Evolutionary conservation across 805 yeast genomes (phyloP), one percentile per base, ranked within the genome.

Genomic region (Wickerhamiella parazyma): DNA sequence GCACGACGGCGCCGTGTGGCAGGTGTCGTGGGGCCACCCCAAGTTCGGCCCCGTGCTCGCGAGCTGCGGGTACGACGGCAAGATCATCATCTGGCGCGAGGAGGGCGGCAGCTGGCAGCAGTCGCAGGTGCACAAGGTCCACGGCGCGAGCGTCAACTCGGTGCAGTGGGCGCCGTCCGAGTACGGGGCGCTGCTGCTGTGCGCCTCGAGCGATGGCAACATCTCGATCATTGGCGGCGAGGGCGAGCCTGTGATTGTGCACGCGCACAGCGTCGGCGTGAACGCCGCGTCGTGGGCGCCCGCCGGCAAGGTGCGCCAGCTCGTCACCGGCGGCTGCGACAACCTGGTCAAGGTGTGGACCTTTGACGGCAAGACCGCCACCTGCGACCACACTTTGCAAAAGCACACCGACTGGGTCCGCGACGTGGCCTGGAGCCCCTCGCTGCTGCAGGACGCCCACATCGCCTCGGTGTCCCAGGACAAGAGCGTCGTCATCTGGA

Each of bases 1-100:
- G 28, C 98, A 91, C 62, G 95, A 86, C 49, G 98, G 97, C 26
- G 97, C 98, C 10, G 96, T 91, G 38, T 91, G 98, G 98, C 95
- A 89, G 65, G 94, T 86, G 17, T 76, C 84, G 44, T 91, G 98
- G 98, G 97, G 97, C 2, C 98, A 91, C 60, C 98, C 98, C 25
- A 89, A 89, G 62, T 91, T 89, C 58, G 98, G 98, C 33, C 80
- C 85, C 11, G 84, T 89, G 50, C 70, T 91, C 51, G 98, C 98
- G 1, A 80, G 94, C 20, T 84, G 94, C 54, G 85, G 95, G 1
- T 91, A 85, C 58, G 96, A 91, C 59, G 98, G 98, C 44, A 81
- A 81, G 56, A 96, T 84, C 14, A 66, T 87, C 48, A 77, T 91
- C 55, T 91, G 98, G 98, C 80, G 84, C 58, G 95, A 89, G 63